Base-by-base conservation (phyloP, 2,329 filamentous ascomycete genomes). In the Apiospora rasikravindrae region DNA sequence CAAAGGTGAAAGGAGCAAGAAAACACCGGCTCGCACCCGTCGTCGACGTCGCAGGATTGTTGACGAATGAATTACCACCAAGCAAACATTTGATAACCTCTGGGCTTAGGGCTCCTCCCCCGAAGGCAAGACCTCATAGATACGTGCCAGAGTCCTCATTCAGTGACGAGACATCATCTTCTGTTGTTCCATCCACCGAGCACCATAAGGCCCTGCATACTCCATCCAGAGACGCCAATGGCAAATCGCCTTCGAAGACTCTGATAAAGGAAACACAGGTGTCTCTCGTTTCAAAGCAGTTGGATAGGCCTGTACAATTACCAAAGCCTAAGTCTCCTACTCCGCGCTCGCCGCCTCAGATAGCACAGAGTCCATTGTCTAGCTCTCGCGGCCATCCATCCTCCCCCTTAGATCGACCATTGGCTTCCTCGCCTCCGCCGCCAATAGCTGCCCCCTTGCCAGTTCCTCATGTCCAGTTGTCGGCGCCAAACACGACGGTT, bases 151-250 rank as follows among this genome's bases (percentile, higher is more conserved):
- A 45, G 6, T 68, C 66, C 11, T 68, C 44, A 29, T 47, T 68
- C 13, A 68, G 66, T 47, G 66, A 68, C 24, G 66, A 68, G 4
- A 29, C 66, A 22, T 47, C 66, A 45, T 68, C 66, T 3, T 45
- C 42, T 10, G 11, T 47, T 29, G 29, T 69, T 10, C 68, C 68
- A 40, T 64, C 57, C n/a, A 64, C 57, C 1, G 57, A 64, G 16
- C 33, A 64, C 19, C 57, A 40, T 64, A 13, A n/a, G 8, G 40
- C 29, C 24, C 57, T 64, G 8, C 57, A 24, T 13, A 64, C 57
- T 40, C 57, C 57, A 53, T 42, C 40, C 40, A 68, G 16, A 68
- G 14, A 11, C n/a, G 47, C 66, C 13, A 68, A 68, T 29, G 66
- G 66, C 6, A 13, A 22, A 68, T 68, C 64, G 10, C 64, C 29